phyloP scores from a whole-genome alignment of 441 rosid species.

The Euphorbia celastroides region DNA sequence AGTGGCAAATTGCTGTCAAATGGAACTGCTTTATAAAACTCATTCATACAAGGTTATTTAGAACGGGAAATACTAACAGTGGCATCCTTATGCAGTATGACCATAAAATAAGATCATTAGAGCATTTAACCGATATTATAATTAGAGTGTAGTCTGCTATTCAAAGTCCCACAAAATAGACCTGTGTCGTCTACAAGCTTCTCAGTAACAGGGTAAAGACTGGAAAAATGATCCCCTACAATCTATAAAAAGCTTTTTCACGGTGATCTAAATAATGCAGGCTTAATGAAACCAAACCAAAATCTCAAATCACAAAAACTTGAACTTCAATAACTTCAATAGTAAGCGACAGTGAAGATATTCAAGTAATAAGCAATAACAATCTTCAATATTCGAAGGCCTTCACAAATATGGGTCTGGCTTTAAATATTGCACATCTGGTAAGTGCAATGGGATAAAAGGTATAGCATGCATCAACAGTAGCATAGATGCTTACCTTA shows the following conservation, averaged over 20 bases:
- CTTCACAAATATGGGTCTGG: neutral
- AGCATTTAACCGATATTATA: neutral
- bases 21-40: neutral
- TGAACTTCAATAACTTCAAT: neutral
- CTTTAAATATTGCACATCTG: neutral
- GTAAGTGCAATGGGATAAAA: neutral
- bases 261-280: neutral
- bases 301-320: neutral
- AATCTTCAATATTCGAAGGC: neutral
- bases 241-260: neutral
- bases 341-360: neutral
- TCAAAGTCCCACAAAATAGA: neutral
- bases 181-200: neutral
- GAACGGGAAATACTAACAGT: neutral
- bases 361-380: too few relatives aligned
- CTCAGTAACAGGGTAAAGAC: neutral
- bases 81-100: neutral
- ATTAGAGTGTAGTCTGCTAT: neutral
- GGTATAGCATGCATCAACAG: neutral
- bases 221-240: neutral
- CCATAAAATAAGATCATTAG: neutral
- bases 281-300: neutral
- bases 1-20: neutral
- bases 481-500: slow-evolving; percentile 40
- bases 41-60: neutral